Evolutionary conservation across 176 grass and related monocot species (phyloP).

Genomic region (Hordeum vulgare): DNA sequence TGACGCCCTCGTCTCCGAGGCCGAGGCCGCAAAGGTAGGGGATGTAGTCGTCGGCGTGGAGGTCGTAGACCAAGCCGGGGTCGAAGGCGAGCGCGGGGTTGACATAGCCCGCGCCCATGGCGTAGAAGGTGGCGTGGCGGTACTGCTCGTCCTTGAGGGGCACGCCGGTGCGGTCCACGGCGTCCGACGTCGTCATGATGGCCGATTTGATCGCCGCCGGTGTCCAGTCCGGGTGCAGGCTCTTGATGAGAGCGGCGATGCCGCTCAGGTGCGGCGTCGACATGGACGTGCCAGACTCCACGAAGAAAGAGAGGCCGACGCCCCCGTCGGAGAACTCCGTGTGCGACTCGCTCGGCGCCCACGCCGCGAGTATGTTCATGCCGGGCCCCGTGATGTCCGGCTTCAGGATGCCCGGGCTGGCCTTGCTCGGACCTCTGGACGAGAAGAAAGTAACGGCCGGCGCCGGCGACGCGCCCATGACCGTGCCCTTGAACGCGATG

Average conservation of each 20-base stretch:
- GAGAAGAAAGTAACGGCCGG: conserved; percentile 67
- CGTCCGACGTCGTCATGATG: conserved; percentile 82
- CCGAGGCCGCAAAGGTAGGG: conserved; percentile 74
- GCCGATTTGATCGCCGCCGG: conserved; percentile 88
- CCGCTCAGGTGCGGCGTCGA: conserved; percentile 76
- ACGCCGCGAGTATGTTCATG: conserved; percentile 86
- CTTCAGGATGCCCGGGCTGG: conserved; percentile 62
- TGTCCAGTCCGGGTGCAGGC: conserved; percentile 62
- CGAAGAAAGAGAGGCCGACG: conserved; percentile 41
- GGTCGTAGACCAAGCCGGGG: conserved; percentile 71
- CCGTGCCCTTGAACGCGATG: conserved; percentile 57
- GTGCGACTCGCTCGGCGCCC: conserved; percentile 51
- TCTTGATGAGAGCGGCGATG: conserved; percentile 65
- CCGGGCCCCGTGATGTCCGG: conserved; percentile 85
- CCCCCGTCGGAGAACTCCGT: conserved; percentile 32
- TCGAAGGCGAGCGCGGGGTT: conserved; percentile 69
- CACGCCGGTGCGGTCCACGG: conserved; percentile 34
- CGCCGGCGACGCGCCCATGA: conserved; percentile 52
- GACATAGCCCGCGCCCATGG: conserved; percentile 75
- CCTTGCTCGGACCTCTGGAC: conserved; percentile 59
- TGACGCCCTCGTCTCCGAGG: conserved; percentile 45
- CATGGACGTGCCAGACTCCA: conserved; percentile 92
- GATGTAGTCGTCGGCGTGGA: conserved; percentile 50
- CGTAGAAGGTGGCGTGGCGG: conserved; percentile 73
- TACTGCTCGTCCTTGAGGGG: conserved; percentile 77